Evolutionary conservation across 371 early-diverging fungal species (phyloP).

Genomic region (Mucor indicus): DNA sequence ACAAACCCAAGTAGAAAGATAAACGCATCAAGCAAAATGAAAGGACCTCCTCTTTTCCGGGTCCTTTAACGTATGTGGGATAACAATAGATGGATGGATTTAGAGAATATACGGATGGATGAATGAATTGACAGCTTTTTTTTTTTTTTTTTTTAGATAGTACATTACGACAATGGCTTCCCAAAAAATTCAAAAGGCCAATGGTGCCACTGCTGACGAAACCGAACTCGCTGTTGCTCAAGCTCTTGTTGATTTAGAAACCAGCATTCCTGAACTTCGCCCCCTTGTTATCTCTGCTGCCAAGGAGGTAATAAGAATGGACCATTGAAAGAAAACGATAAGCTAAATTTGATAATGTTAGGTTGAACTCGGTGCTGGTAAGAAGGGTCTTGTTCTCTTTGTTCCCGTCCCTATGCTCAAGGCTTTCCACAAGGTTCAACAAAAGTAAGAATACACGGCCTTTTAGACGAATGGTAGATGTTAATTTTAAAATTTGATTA

Average conservation of each 20-base stretch:
- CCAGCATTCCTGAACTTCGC: slow-evolving; percentile 86
- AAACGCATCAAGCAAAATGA: slow-evolving; percentile 3
- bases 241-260: slow-evolving; percentile 91
- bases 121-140: no score
- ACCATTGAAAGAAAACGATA: no score
- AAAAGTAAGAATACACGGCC: no score
- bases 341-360: slow-evolving; percentile 23
- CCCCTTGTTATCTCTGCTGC: slow-evolving; percentile 87
- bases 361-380: slow-evolving; percentile 89
- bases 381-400: slow-evolving; percentile 92
- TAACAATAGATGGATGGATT: slow-evolving; percentile 10
- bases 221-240: slow-evolving; percentile 92
- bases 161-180: no score
- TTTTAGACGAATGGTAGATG: no score
- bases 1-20: no score
- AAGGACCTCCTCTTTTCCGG: slow-evolving; percentile 24
- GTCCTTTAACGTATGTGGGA: slow-evolving; percentile 19
- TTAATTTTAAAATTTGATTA: no score
- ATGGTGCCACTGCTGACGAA: slow-evolving; percentile 71
- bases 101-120: no score
- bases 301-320: slow-evolving; percentile 91
- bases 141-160: no score
- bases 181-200: slow-evolving; percentile 76
- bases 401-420: slow-evolving; percentile 92
- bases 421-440: slow-evolving; percentile 93